Evolutionary conservation across 495 filamentous ascomycete genomes (phyloP).

Genomic region (Rhypophila decipiens): DNA sequence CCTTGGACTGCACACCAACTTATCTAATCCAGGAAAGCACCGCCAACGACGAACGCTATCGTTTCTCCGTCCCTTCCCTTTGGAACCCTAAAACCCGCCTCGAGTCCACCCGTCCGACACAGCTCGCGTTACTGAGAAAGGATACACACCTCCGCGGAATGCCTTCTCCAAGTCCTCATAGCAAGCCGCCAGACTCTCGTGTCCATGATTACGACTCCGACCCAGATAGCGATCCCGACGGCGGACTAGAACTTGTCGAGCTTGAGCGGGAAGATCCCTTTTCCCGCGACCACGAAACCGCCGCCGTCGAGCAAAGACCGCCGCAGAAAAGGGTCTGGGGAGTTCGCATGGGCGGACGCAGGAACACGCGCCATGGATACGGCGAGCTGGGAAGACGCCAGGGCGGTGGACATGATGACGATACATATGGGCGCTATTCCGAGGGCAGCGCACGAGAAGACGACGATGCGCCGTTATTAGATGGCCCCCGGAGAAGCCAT

Average conservation of each 20-base stretch:
- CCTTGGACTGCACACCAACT: background rate
- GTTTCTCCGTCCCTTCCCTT: no score
- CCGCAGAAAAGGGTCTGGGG: slow-evolving; percentile 65
- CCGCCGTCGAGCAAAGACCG: slow-evolving; percentile 35
- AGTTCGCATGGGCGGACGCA: slow-evolving; percentile 55
- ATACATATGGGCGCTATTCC: slow-evolving; percentile 44
- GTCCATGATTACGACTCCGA: slow-evolving; percentile 56
- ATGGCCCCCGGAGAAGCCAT: slow-evolving; percentile 15
- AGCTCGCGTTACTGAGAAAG: no score
- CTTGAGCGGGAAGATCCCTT: slow-evolving; percentile 25
- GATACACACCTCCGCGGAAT: slow-evolving; percentile 45
- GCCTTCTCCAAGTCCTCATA: slow-evolving; percentile 45
- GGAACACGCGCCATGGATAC: slow-evolving; percentile 48
- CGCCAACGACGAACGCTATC: no score
- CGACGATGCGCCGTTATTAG: slow-evolving; percentile 63
- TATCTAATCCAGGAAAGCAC: slow-evolving; percentile 3
- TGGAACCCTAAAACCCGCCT: background rate
- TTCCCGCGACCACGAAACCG: slow-evolving; percentile 34
- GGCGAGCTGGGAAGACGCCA: slow-evolving; percentile 53
- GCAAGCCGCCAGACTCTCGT: slow-evolving; percentile 46
- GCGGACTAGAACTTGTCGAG: slow-evolving; percentile 14
- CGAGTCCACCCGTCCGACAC: background rate
- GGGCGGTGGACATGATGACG: slow-evolving; percentile 49
- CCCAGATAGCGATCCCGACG: slow-evolving; percentile 66
- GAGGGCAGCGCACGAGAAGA: slow-evolving; percentile 44